A percentile compares a stretch with the other conserved stretches of the same genome.
These are phyloP conservation scores for Aureoboletus auriporus DNA, from an alignment of 768 basidiomycete species.

Conservation along the genomic window DNA sequence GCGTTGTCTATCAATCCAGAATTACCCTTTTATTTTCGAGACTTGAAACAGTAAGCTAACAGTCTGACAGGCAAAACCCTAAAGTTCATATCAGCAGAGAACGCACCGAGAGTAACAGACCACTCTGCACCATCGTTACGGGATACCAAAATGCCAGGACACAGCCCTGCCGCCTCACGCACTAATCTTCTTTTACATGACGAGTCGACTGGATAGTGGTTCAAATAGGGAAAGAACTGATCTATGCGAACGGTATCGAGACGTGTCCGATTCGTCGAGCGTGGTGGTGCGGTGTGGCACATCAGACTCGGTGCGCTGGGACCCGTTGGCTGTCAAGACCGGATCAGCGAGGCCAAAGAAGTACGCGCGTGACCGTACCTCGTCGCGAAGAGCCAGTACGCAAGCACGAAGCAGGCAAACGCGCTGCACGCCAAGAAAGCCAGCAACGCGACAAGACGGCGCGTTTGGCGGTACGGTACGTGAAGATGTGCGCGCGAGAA, in stretches of 20 bases:
- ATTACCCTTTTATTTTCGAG: too few relatives aligned
- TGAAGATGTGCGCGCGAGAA: slow-evolving; percentile 3
- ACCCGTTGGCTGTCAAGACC: slow-evolving; percentile 15
- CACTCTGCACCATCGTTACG: too few relatives aligned
- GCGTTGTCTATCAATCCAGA: too few relatives aligned
- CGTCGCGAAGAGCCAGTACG: slow-evolving; percentile 62
- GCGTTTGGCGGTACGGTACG: slow-evolving; percentile 25
- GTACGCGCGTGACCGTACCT: slow-evolving; percentile 45
- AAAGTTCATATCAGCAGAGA: too few relatives aligned
- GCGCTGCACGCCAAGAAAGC: slow-evolving; percentile 45
- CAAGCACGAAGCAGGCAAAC: slow-evolving; percentile 51
- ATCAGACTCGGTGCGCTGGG: slow-evolving; percentile 13
- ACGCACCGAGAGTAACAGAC: too few relatives aligned
- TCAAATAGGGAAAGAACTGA: background rate
- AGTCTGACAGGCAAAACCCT: too few relatives aligned
- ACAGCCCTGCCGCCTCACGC: too few relatives aligned
- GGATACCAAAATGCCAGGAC: too few relatives aligned
- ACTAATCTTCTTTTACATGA: too few relatives aligned
- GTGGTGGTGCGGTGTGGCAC: slow-evolving; percentile 8
- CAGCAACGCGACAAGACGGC: slow-evolving; percentile 42
- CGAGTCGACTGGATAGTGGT: too few relatives aligned
- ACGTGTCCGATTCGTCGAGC: slow-evolving; percentile 23
- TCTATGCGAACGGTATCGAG: slow-evolving; percentile 12
- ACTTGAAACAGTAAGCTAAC: too few relatives aligned
- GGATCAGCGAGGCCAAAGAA: slow-evolving; percentile 16